Conservation (phyloP, 2,329 filamentous ascomycete genomes). For the Fusarium denticulatum region DNA sequence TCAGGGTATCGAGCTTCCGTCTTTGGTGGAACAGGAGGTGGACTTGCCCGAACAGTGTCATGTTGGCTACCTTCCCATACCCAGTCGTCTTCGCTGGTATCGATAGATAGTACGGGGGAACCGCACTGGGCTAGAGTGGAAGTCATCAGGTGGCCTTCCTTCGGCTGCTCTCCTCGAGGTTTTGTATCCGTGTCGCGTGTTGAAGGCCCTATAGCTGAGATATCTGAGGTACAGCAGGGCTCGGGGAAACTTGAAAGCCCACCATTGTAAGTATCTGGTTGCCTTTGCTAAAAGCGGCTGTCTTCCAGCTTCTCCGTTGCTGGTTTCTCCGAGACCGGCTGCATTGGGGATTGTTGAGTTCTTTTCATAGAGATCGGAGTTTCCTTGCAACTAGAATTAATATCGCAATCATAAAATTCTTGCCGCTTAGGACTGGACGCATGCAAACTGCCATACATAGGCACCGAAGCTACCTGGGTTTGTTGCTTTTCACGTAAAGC, state of each 20-base stretch:
- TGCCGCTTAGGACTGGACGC: not conserved
- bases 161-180: not conserved
- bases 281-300: constrained; percentile 12
- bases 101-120: constrained; percentile 44
- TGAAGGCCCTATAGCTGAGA: not conserved
- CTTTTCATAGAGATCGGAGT: not conserved
- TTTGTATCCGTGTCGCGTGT: not conserved
- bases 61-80: constrained; percentile 15
- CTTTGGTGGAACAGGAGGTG: not conserved
- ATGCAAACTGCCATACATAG: not conserved
- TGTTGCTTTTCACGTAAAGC: not conserved
- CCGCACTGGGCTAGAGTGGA: constrained; percentile 39
- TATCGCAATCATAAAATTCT: not conserved
- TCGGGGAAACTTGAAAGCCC: not conserved
- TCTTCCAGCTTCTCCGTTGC: not conserved
- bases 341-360: constrained; percentile 7
- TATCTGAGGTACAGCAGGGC: constrained; percentile 5
- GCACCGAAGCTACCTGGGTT: not conserved
- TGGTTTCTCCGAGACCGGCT: not conserved
- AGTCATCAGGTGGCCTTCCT: not conserved
- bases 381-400: not conserved
- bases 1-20: not conserved
- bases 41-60: not conserved
- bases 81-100: constrained; percentile 40
- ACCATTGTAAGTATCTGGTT: not conserved